These are phyloP conservation scores for Diaporthe aspalathi DNA, from an alignment of 2,329 filamentous ascomycete species.

Conservation along the genomic window DNA sequence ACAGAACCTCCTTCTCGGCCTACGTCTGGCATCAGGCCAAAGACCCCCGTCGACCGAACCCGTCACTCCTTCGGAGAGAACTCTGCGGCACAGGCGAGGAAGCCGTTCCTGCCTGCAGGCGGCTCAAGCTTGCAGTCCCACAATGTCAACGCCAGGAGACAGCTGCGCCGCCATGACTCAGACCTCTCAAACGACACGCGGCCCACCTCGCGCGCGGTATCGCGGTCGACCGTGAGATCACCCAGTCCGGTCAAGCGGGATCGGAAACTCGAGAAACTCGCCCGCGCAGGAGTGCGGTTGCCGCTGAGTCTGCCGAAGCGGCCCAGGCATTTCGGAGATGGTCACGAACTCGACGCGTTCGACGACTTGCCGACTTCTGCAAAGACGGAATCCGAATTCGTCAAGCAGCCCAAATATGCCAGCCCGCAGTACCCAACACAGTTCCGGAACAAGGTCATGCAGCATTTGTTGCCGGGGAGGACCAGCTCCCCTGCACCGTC, in stretches of 20 bases:
- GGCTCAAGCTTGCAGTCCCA: constrained; percentile 72
- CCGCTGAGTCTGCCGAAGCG: constrained; percentile 79
- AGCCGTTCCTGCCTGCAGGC: constrained; percentile 85
- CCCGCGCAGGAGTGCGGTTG: constrained; percentile 65
- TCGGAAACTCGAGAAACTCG: constrained; percentile 54
- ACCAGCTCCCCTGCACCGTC: constrained; percentile 64
- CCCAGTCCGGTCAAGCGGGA: constrained; percentile 66
- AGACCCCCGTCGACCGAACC: constrained; percentile 76
- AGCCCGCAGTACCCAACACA: constrained; percentile 74
- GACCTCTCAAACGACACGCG: constrained; percentile 73
- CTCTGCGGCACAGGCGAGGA: constrained; percentile 64
- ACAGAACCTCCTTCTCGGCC: constrained; percentile 62
- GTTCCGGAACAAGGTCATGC: constrained; percentile 67
- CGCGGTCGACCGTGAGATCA: constrained; percentile 68
- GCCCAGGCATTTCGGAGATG: constrained; percentile 85
- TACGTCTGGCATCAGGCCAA: constrained; percentile 68
- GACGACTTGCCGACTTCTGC: constrained; percentile 94
- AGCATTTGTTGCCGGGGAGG: constrained; percentile 66
- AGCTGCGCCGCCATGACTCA: constrained; percentile 84
- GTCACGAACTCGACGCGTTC: constrained; percentile 90
- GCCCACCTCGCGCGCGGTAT: constrained; percentile 67
- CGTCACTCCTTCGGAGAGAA: constrained; percentile 61
- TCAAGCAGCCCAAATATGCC: constrained; percentile 75
- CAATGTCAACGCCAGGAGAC: constrained; percentile 79
- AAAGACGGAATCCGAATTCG: constrained; percentile 81